A percentile compares a stretch with the other conserved stretches of the same genome.
Conservation (phyloP, 1,284 basidiomycete species). For the Athelia psychrophila region DNA sequence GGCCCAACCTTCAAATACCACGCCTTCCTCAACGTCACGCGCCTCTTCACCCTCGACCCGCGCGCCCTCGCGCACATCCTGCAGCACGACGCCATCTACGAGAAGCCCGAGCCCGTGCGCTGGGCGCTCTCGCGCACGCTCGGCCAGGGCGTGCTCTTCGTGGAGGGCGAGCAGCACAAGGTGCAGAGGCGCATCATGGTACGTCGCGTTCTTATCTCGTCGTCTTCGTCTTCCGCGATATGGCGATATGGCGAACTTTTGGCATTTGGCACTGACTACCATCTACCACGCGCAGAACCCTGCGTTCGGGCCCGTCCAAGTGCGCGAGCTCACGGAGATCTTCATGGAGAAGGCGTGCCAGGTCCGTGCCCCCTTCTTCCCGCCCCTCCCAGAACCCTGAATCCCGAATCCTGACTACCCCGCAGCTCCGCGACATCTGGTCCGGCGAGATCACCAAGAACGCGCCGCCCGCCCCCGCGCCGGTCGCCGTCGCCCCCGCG, state of each 20-base stretch:
- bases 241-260: too few relatives aligned
- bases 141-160: conserved; percentile 1
- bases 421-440: conserved; percentile 11
- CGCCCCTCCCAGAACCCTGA: too few relatives aligned
- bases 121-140: background rate
- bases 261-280: too few relatives aligned
- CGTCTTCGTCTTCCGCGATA: too few relatives aligned
- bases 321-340: conserved; percentile 12
- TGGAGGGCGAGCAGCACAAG: conserved; percentile 2
- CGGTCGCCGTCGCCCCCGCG: too few relatives aligned
- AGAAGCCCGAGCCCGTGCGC: background rate
- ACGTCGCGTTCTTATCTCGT: too few relatives aligned
- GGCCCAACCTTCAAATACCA: background rate
- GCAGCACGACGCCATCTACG: conserved; percentile 1
- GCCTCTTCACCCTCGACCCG: background rate
- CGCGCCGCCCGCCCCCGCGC: too few relatives aligned
- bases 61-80: background rate
- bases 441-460: conserved; percentile 1
- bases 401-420: too few relatives aligned
- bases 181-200: background rate
- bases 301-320: conserved; percentile 13
- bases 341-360: conserved; percentile 14
- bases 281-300: too few relatives aligned
- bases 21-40: background rate
- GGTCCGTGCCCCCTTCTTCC: too few relatives aligned